Evolutionary conservation across 257 asterid genomes (phyloP), one percentile per base, ranked within the genome.

Genomic region (Primulina huaijiensis): DNA sequence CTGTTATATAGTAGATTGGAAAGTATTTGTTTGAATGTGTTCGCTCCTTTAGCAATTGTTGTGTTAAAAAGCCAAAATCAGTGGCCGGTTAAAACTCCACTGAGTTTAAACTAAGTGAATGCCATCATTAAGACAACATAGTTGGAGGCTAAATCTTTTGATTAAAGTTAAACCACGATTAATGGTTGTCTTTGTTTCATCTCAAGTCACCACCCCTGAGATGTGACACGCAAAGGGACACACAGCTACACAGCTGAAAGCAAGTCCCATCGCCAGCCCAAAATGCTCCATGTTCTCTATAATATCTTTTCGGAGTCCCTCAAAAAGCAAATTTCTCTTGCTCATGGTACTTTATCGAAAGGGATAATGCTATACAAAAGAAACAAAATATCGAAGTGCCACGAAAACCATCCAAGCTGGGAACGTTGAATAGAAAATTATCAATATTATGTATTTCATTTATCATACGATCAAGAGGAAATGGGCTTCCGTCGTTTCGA

Each of bases 41-140:
- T 38, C 3, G 16, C 50, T 38, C 40, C 1, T 35, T 35, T 35
- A 35, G 40, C 40, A 35, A 35, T 27, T 27, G 30, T 33, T 68
- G 53, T 5, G 35, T 16, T n/a, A 52, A 66, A 23, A 68, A 71
- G 76, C 79, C 82, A 76, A 76, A 74, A 82, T 69, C 74, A 61
- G 60, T 78, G 82, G 75, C 57, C 72, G 79, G 77, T 79, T 65
- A 71, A 50, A 65, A 21, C 68, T 74, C 82, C 83, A 79, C 83
- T 76, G 37, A 59, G 68, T 58, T 62, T 76, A 67, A 76, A 65
- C 67, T 61, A 57, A 40, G 31, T 67, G 55, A 74, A 69, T 27
- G 74, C 64, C 75, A 82, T 82, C 72, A 74, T 82, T 74, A 52
- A 74, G 35, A 43, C 65, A 50, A 67, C 57, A 17, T 64, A 66